These are phyloP conservation scores for Aspergillus sp. DNA, from an alignment of 2,329 filamentous ascomycete genomes.

Conservation along the genomic window DNA sequence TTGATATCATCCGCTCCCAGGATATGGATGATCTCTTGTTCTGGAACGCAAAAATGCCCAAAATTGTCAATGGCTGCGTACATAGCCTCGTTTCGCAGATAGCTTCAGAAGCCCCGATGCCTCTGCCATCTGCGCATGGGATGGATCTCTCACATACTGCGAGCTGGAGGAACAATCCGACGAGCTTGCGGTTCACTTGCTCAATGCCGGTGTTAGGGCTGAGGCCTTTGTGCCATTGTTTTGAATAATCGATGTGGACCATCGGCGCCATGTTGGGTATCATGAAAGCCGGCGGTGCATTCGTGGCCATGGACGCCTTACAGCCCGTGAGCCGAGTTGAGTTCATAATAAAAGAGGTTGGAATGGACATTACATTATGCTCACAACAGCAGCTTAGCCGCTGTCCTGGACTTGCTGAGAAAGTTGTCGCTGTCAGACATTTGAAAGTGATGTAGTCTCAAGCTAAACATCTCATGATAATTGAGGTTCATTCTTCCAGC, in stretches of 20 bases:
- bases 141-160: background rate
- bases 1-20: slow-evolving; percentile 7
- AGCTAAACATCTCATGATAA: too few relatives aligned
- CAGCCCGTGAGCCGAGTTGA: background rate
- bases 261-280: background rate
- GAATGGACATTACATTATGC: background rate
- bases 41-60: slow-evolving; percentile 4
- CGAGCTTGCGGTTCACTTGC: slow-evolving; percentile 5
- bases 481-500: too few relatives aligned
- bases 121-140: slow-evolving; percentile 1
- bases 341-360: background rate
- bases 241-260: background rate
- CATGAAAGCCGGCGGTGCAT: slow-evolving; percentile 3
- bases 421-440: slow-evolving; percentile 10
- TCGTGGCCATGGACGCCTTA: slow-evolving; percentile 1
- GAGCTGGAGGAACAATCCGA: slow-evolving; percentile 7
- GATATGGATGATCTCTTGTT: slow-evolving; percentile 3
- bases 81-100: slow-evolving; percentile 5
- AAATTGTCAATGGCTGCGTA: slow-evolving; percentile 2
- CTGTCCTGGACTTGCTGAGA: slow-evolving; percentile 12
- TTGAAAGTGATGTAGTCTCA: too few relatives aligned
- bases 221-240: slow-evolving; percentile 7
- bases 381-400: slow-evolving; percentile 9
- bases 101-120: slow-evolving; percentile 3
- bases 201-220: slow-evolving; percentile 7